Conservation (phyloP, 306 rosid genomes). For the Quercus aquifolioides region DNA sequence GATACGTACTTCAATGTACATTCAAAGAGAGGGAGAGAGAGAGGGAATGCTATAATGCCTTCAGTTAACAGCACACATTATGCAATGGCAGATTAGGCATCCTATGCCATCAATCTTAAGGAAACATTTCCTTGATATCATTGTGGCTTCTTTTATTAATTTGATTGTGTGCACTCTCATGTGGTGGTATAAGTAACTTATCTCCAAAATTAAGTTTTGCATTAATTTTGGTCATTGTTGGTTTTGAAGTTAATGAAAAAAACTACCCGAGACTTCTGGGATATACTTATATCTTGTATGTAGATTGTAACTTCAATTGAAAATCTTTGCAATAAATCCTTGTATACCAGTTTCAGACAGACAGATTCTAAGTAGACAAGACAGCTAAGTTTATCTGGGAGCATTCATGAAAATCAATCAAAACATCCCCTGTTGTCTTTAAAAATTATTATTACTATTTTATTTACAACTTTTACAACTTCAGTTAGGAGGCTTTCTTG, state of each 20-base stretch:
- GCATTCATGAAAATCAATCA: not conserved
- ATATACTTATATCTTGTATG: not conserved
- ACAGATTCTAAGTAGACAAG: not conserved
- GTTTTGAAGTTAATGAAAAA: not conserved
- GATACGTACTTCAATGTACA: not conserved
- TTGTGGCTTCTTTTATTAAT: not conserved
- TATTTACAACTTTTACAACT: not conserved
- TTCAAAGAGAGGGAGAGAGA: not conserved
- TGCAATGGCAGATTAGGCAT: not conserved
- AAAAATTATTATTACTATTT: not conserved
- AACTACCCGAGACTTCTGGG: not conserved
- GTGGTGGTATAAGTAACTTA: not conserved
- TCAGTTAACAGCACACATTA: not conserved
- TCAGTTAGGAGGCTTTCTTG: slow-evolving; percentile 85
- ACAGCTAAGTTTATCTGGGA: not conserved
- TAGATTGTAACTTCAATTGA: not conserved
- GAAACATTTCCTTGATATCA: not conserved
- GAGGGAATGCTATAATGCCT: not conserved
- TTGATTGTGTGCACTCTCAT: not conserved
- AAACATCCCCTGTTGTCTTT: not conserved
- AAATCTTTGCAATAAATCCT: not conserved
- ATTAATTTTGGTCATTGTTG: not conserved
- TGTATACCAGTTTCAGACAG: not conserved
- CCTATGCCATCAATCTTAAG: not conserved
- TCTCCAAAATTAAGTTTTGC: not conserved